Evolutionary conservation across 257 asterid species (phyloP), one percentile per base, ranked within the genome.

Genomic region (Scutellaria galericulata): DNA sequence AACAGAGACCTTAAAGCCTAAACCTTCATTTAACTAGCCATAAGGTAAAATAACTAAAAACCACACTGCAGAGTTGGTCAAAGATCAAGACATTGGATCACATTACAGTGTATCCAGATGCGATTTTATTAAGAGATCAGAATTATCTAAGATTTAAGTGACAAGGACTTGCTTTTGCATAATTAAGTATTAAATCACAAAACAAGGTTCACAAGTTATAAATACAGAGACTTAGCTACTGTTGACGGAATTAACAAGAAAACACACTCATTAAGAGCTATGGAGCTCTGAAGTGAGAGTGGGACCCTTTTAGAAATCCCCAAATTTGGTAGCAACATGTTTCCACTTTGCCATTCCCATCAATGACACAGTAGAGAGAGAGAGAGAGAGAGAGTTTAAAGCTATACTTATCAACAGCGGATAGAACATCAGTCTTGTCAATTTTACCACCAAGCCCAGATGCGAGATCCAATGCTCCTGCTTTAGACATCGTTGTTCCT

Each of bases 381-480:
- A 4, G 13, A 73, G 0, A 54, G 5, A 53, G 3, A 50, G 0
- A 37, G 70, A 62, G 6, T 9, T 41, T 7, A n/a, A 67, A 57
- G 41, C 37, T 6, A 57, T 73, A 80, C 98, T 86, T 91, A 77
- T 93, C 97, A 66, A 93, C 97, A 59, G 97, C 97, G 31, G 94
- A 82, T 50, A 86, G 89, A 78, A 93, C 97, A 5, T 85, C 92
- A 55, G 75, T 74, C 82, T 93, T 93, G 54, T 82, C 84, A 68
- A 93, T 91, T 84, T 80, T 83, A 39, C 98, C 98, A 67, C 98
- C 98, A 57, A 91, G 84, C 60, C 96, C 96, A 83, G 94, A 74
- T 69, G 97, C 97, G 86, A 93, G 90, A 89, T 89, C 92, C 88
- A 93, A 73, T 53, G 96, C 69, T 62, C 97, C 95, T 48, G 82